Evolutionary conservation across 2,329 filamentous ascomycete species (phyloP), one percentile per base, ranked within the genome.

Genomic region (Curvularia sp.): DNA sequence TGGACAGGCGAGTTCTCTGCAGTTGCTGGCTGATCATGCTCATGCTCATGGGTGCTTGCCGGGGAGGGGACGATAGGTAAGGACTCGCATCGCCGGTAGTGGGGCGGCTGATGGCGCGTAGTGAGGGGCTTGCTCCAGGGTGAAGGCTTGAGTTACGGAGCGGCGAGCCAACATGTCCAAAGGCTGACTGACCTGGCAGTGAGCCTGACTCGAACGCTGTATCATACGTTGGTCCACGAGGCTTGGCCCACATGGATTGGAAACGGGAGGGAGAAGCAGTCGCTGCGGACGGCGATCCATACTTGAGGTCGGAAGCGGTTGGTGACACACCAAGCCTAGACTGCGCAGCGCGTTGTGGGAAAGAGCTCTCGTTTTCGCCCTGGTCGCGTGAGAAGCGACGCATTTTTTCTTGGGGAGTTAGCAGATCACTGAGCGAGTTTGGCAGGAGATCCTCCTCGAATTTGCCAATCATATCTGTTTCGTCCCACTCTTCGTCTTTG

Each of bases 381-480:
- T 85, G 83, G 13, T 83, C 84, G 45, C 85, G 81, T 12, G 86
- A 88, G 51, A 86, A 81, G 18, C 86, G 81, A 45, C 86, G 81
- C 73, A 84, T 81, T 67, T 83, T 83, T 68, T 87, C 85, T 64
- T 87, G 84, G 0, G 86, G 86, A 0, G 84, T 86, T 32, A 89
- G 80, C 13, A 89, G 81, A 68, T 89, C 86, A 62, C 86, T 85
- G 45, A 89, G 75, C 54, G 83, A 86, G 27, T 83, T 90, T 0
- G 94, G 95, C 9, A 98, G 83, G 69, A 95, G 91, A 70, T 96
- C 93, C 71, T 96, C 93, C 75, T 96, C 92, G 68, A 95, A 94
- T 28, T 89, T 86, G 70, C 96, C 95, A 55, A 83, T 81, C 61
- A 80, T 77, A 38, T 73, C 71, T 19, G 69, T 52, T 18, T 74